Base-by-base conservation (phyloP, 2,329 filamentous ascomycete species). In the Colletotrichum sp. region DNA sequence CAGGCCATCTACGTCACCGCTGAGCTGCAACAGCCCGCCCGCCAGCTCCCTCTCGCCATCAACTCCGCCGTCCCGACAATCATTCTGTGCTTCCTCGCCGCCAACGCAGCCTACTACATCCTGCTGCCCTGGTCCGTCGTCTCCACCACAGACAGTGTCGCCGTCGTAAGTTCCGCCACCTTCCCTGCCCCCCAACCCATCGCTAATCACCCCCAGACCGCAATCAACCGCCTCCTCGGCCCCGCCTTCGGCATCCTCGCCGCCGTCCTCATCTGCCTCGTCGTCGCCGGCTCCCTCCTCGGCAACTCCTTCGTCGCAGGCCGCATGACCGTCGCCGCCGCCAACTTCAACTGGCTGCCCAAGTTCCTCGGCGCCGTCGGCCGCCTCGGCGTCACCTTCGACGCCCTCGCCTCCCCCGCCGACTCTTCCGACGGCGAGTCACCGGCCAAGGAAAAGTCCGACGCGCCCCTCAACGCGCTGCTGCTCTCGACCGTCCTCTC, bases 271-370 rank as follows among this genome's bases (percentile, higher is more conserved):
- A 90, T 93, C 55, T 92, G 90, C 76, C 81, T 92, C 0, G 91
- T 92, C 0, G 91, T 92, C 6, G 90, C 90, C 1, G 92, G 92
- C 3, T 92, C 92, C 1, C 85, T 93, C 0, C 88, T 92, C 0
- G 90, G 91, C 28, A 93, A 93, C 80, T 91, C 91, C 0, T 93
- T 93, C 78, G 89, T 93, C 0, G 89, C 90, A 0, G 90, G 91
- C 10, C 89, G 92, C 32, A 91, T 93, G 87, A 88, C 90, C 0
- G 89, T 93, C 5, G 89, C 91, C 2, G 92, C 91, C 0, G 87
- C 89, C 1, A 88, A 89, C 76, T 87, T 85, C 76, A 82, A 83
- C 67, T 91, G 90, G 89, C 83, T 91, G 5, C 90, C 90, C 0
- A 77, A 80, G 1, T 21, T 85, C 2, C 88, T 91, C 72, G 83